phyloP scores from a whole-genome alignment of 192 early-diverging fungal species.

The Podila epicladia region DNA sequence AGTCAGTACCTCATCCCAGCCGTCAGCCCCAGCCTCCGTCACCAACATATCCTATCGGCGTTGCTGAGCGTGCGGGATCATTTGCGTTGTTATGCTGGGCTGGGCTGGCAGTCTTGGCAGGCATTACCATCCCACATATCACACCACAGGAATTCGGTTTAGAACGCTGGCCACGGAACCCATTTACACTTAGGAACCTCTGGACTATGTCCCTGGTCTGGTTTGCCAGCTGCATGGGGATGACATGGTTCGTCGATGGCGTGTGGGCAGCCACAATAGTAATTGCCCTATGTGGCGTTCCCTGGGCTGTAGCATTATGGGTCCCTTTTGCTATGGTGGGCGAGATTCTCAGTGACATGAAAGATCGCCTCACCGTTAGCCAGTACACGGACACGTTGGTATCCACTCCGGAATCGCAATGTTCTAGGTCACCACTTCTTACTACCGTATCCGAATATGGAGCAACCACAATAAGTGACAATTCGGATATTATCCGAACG shows the following conservation, averaged over 20 bases:
- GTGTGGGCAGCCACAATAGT: conserved; percentile 71
- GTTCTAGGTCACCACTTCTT: too few relatives aligned
- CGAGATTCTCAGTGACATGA: conserved; percentile 69
- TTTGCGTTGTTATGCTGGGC: conserved; percentile 86
- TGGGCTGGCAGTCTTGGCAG: conserved; percentile 73
- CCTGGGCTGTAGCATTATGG: conserved; percentile 93
- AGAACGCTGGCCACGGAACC: conserved; percentile 36
- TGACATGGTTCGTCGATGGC: conserved; percentile 68
- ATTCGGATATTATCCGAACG: neutral
- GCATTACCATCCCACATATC: conserved; percentile 64
- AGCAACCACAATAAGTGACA: too few relatives aligned
- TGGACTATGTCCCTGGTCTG: conserved; percentile 79
- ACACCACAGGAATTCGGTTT: conserved; percentile 36
- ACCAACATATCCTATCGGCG: conserved; percentile 39
- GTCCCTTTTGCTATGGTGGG: conserved; percentile 93
- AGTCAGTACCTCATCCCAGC: too few relatives aligned
- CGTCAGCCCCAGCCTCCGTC: neutral
- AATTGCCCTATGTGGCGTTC: conserved; percentile 78
- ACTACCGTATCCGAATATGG: too few relatives aligned
- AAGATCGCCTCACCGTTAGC: conserved; percentile 24
- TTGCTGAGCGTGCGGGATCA: conserved; percentile 82
- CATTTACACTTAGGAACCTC: conserved; percentile 60
- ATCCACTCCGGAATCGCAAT: too few relatives aligned
- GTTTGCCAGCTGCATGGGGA: conserved; percentile 73
- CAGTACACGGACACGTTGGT: neutral